Evolutionary conservation across 495 filamentous ascomycete species (phyloP).

Genomic region (Neurospora tetraspora): DNA sequence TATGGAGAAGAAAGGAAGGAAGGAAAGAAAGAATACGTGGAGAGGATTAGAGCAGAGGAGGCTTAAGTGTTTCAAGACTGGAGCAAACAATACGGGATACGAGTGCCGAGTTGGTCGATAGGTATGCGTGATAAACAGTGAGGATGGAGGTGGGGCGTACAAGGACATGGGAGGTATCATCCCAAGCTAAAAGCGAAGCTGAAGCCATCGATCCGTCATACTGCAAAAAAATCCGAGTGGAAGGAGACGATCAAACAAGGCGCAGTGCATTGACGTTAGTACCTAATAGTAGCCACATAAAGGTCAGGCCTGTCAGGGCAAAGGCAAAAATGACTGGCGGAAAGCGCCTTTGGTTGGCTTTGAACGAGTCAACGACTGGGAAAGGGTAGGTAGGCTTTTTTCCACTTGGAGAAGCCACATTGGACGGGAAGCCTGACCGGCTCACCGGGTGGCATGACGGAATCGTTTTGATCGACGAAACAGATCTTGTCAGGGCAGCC

Average conservation of each 20-base stretch:
- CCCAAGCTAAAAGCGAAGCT: not conserved
- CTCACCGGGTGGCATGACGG: not conserved
- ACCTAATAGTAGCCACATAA: not conserved
- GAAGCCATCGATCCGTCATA: not conserved
- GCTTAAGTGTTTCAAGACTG: not conserved
- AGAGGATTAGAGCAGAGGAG: not conserved
- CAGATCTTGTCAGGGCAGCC: not conserved
- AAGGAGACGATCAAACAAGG: not conserved
- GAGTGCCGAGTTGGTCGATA: too few relatives aligned
- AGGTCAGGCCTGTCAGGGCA: not conserved
- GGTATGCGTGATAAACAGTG: not conserved
- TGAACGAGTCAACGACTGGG: not conserved
- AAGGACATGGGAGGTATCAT: not conserved
- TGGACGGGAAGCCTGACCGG: not conserved
- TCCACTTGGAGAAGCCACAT: not conserved
- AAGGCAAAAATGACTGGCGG: not conserved
- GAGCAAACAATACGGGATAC: not conserved
- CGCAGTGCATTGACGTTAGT: not conserved
- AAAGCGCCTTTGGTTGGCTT: not conserved
- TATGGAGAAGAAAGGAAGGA: not conserved
- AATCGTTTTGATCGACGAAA: not conserved
- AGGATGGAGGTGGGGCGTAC: not conserved
- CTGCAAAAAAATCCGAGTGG: not conserved
- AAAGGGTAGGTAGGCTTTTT: not conserved
- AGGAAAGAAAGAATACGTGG: not conserved